Evolutionary conservation across 73 alveolate genomes (phyloP).

Genomic region (Stentor roeselii): DNA sequence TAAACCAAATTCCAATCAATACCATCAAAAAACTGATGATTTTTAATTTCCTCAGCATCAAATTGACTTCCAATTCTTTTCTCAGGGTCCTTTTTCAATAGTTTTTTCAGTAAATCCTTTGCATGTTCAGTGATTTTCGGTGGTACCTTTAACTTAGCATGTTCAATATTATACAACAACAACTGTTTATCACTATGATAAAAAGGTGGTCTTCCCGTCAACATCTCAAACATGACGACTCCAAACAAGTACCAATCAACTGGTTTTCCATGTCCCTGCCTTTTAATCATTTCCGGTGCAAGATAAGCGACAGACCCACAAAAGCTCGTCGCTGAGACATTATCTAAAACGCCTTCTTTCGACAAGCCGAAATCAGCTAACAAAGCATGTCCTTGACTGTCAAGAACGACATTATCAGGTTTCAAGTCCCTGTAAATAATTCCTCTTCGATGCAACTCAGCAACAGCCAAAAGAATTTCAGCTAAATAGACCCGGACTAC

Average conservation of each 20-base stretch:
- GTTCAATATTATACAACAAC: slow-evolving; percentile 37
- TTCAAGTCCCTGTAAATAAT: slow-evolving; percentile 91
- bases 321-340: slow-evolving; percentile 62
- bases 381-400: slow-evolving; percentile 92
- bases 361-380: slow-evolving; percentile 94
- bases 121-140: too few species aligned
- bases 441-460: slow-evolving; percentile 84
- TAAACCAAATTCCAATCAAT: too few species aligned
- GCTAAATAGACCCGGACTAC: slow-evolving; percentile 77
- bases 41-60: slow-evolving; percentile 75
- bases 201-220: slow-evolving; percentile 83
- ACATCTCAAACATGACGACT: slow-evolving; percentile 81
- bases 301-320: slow-evolving; percentile 85
- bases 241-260: slow-evolving; percentile 89
- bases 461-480: slow-evolving; percentile 82
- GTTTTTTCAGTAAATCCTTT: slow-evolving; percentile 50
- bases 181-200: slow-evolving; percentile 55
- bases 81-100: slow-evolving; percentile 75
- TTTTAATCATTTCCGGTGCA: too few species aligned
- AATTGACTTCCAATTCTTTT: slow-evolving; percentile 77
- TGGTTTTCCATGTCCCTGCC: too few species aligned
- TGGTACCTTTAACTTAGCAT: slow-evolving; percentile 39
- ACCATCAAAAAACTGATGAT: slow-evolving; percentile 64
- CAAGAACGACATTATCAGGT: slow-evolving; percentile 91
- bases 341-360: slow-evolving; percentile 78